phyloP scores from a whole-genome alignment of 768 basidiomycete species.

The Mycena pura region DNA sequence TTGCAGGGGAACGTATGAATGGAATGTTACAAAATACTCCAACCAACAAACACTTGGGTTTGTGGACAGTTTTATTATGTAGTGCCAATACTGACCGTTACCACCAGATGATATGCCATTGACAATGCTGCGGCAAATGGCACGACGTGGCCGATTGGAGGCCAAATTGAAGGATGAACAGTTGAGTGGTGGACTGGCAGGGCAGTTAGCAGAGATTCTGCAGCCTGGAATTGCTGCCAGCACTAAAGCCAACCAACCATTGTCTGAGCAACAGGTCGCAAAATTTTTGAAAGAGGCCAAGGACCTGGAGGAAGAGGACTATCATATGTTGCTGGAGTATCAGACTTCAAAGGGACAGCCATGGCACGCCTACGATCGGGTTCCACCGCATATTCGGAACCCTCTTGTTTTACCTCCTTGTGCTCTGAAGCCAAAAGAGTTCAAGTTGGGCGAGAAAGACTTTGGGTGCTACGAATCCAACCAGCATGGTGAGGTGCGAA shows the following conservation, averaged over 20 bases:
- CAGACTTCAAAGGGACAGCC: not conserved
- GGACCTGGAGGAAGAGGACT: not conserved
- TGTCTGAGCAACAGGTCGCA: not conserved
- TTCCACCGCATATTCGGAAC: no score
- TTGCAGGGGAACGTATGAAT: constrained; percentile 15
- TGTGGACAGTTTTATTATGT: no score
- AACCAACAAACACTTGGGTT: no score
- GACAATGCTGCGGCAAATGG: not conserved
- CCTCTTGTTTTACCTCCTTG: not conserved
- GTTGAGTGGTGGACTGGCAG: not conserved
- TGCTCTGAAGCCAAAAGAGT: not conserved
- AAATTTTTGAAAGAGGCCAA: not conserved
- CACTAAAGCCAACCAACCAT: not conserved
- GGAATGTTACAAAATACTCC: not conserved
- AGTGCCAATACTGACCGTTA: not conserved
- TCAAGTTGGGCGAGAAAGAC: not conserved
- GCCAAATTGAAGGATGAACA: not conserved
- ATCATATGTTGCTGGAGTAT: not conserved
- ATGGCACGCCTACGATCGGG: not conserved
- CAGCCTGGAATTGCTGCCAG: not conserved
- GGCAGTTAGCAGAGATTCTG: not conserved
- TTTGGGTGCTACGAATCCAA: not conserved
- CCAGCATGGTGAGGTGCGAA: no score
- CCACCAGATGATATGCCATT: not conserved
- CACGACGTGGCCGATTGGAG: not conserved